Evolutionary conservation across 2,329 filamentous ascomycete genomes (phyloP).

Genomic region (Ascosphaera pollenicola): DNA sequence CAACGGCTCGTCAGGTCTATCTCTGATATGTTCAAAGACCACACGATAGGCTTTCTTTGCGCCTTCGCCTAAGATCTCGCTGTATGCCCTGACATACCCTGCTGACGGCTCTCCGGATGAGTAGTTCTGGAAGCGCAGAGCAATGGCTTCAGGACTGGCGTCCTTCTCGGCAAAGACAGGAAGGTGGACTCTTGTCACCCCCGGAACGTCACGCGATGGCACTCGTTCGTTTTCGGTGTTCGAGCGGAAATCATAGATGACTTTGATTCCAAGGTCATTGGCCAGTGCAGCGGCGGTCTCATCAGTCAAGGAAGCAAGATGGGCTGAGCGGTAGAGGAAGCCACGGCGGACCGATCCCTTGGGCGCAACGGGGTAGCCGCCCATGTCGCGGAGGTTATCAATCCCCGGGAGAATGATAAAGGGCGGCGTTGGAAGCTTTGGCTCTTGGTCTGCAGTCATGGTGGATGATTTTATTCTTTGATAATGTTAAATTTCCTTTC

Average conservation of each 20-base stretch:
- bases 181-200: conserved; percentile 32
- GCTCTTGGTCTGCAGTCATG: conserved; percentile 1
- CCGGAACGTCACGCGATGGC: conserved; percentile 26
- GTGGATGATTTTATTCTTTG: neutral
- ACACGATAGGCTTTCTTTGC: conserved; percentile 31
- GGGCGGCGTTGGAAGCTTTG: conserved; percentile 6
- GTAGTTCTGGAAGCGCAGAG: conserved; percentile 38
- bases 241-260: conserved; percentile 48
- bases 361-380: conserved; percentile 29
- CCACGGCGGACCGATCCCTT: conserved; percentile 25
- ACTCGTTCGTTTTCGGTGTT: conserved; percentile 19
- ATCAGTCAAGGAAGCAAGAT: conserved; percentile 36
- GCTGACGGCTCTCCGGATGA: conserved; percentile 34
- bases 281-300: conserved; percentile 30
- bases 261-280: conserved; percentile 32
- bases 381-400: conserved; percentile 46
- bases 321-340: conserved; percentile 46
- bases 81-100: conserved; percentile 42
- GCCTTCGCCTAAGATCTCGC: conserved; percentile 44
- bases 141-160: conserved; percentile 42
- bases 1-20: conserved; percentile 24
- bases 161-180: conserved; percentile 45
- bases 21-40: conserved; percentile 38
- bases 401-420: conserved; percentile 28
- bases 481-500: neutral